phyloP scores from a whole-genome alignment of 345 rosid species.

The Geranium rotundifolium region DNA sequence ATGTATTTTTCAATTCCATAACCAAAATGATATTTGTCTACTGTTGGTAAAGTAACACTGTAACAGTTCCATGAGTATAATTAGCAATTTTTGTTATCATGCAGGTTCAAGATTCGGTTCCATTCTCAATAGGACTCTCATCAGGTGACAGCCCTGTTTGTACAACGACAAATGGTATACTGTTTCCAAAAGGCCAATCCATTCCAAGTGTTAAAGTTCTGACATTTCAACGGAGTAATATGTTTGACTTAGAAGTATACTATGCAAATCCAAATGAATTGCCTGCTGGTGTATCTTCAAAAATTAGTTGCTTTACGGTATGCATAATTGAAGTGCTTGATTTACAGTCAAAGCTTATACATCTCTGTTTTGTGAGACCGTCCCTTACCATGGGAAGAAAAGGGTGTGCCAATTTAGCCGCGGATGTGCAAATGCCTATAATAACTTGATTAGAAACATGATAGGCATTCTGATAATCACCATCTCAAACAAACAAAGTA shows the following conservation, averaged over 20 bases:
- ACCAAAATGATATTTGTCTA: too few species aligned
- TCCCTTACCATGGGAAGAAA: too few species aligned
- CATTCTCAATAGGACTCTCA: conserved; percentile 43
- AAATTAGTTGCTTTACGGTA: conserved; percentile 34
- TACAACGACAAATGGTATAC: conserved; percentile 19
- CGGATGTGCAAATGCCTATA: too few species aligned
- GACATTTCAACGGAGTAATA: conserved; percentile 26
- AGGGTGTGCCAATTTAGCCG: too few species aligned
- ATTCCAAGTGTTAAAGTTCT: conserved; percentile 39
- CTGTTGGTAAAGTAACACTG: too few species aligned
- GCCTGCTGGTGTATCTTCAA: conserved; percentile 28
- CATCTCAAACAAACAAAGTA: too few species aligned
- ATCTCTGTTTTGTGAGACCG: too few species aligned
- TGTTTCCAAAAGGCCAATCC: conserved; percentile 42
- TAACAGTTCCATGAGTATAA: too few species aligned
- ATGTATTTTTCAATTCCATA: too few species aligned
- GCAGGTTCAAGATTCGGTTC: conserved; percentile 52
- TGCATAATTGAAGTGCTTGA: conserved; percentile 1
- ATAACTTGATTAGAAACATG: too few species aligned
- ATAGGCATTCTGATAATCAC: too few species aligned
- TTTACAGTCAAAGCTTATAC: too few species aligned
- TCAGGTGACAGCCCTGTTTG: conserved; percentile 25
- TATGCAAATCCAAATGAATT: conserved; percentile 38
- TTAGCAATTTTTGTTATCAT: conserved; percentile 2
- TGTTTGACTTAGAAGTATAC: conserved; percentile 36